Conservation (phyloP, 345 rosid genomes). For the Eucalyptus rudis region DNA sequence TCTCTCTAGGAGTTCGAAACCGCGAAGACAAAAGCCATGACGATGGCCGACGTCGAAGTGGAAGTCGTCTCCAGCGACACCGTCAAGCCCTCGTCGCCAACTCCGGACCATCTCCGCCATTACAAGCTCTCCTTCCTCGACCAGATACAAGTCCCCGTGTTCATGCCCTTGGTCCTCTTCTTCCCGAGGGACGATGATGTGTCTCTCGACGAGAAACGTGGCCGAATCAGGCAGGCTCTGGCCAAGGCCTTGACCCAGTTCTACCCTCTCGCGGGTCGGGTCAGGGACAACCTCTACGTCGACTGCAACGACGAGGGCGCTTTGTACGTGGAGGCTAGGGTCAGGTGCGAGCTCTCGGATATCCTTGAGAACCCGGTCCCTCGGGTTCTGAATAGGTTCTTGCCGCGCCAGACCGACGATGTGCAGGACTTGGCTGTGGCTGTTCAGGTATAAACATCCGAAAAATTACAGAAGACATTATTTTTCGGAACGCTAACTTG, state of each 20-base stretch:
- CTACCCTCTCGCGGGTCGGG: conserved; percentile 9
- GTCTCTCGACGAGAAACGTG: background rate
- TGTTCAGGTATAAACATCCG: background rate
- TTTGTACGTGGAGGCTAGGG: conserved; percentile 4
- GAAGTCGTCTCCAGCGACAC: conserved; percentile 10
- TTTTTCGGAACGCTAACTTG: background rate
- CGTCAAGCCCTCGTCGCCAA: conserved; percentile 6
- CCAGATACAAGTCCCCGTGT: conserved; percentile 3
- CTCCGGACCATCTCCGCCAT: conserved; percentile 2
- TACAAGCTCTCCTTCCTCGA: conserved; percentile 9
- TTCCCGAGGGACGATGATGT: background rate
- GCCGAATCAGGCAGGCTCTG: background rate
- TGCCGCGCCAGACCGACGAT: background rate
- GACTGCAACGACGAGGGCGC: conserved; percentile 10
- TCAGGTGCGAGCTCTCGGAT: background rate
- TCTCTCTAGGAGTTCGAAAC: background rate
- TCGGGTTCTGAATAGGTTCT: background rate
- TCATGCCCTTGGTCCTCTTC: conserved; percentile 10
- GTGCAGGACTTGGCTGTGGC: background rate
- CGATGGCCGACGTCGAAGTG: background rate
- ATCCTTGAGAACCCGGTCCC: background rate
- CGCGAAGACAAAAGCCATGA: background rate
- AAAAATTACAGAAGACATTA: background rate
- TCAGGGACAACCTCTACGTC: background rate
- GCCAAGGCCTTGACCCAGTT: background rate